Conservation (phyloP, 2,329 filamentous ascomycete species). For the Sporothrix curviconia region DNA sequence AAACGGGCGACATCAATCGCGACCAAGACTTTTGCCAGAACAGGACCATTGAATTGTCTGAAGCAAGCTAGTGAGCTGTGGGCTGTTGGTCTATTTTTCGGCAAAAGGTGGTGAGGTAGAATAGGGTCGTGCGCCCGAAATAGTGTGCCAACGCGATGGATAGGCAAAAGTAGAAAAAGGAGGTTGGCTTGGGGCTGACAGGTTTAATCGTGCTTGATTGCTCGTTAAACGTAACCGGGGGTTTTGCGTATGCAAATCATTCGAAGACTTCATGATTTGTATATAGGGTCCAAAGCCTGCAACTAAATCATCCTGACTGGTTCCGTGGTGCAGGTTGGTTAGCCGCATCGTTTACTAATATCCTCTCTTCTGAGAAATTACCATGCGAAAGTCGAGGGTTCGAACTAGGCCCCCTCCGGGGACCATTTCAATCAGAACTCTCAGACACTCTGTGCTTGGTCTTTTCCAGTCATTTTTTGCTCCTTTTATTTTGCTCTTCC, state of each 20-base stretch:
- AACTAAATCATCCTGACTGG: conserved; percentile 15
- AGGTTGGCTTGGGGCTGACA: not conserved
- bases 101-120: too few relatives aligned
- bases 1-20: too few relatives aligned
- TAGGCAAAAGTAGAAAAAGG: too few relatives aligned
- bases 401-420: conserved; percentile 22
- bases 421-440: conserved; percentile 17
- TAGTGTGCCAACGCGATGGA: too few relatives aligned
- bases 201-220: too few relatives aligned
- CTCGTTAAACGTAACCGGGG: too few relatives aligned
- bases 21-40: too few relatives aligned
- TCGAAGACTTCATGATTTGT: not conserved
- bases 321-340: conserved; percentile 23
- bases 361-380: conserved; percentile 13
- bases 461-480: conserved; percentile 8
- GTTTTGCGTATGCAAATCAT: not conserved
- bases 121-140: too few relatives aligned
- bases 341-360: conserved; percentile 23
- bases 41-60: too few relatives aligned
- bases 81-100: too few relatives aligned
- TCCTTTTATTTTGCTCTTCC: not conserved
- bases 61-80: too few relatives aligned
- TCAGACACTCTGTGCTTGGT: conserved; percentile 10
- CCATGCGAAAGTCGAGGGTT: conserved; percentile 22
- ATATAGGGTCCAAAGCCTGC: not conserved